phyloP scores from a whole-genome alignment of 441 rosid species.

The Viola pubescens region DNA sequence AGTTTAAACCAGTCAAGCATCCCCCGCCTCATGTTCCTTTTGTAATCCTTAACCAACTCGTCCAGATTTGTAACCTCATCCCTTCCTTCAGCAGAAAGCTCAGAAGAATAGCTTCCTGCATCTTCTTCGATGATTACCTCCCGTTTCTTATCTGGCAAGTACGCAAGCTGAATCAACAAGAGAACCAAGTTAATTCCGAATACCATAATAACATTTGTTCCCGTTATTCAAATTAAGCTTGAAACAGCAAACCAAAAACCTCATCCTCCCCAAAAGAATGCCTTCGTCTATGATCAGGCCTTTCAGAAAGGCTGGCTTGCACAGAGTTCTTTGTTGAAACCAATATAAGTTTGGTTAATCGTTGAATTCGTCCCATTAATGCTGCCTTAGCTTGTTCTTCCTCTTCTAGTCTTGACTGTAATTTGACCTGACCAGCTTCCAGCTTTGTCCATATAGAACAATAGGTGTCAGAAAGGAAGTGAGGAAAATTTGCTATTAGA shows the following conservation, averaged over 20 bases:
- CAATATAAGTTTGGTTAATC: constrained; percentile 79
- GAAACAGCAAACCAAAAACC: constrained; percentile 30
- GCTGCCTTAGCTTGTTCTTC: constrained; percentile 97
- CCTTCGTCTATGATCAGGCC: constrained; percentile 63
- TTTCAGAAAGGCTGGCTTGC: constrained; percentile 50
- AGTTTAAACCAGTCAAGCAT: constrained; percentile 96
- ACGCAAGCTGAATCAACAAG: constrained; percentile 66
- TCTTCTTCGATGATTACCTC: constrained; percentile 54
- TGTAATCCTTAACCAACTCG: constrained; percentile 67
- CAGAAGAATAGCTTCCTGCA: constrained; percentile 55
- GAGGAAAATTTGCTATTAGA: no score
- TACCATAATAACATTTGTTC: constrained; percentile 17
- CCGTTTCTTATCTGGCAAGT: constrained; percentile 78
- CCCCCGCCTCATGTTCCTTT: constrained; percentile 56
- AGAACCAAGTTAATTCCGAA: constrained; percentile 15
- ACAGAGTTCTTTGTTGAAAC: constrained; percentile 88
- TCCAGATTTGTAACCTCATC: constrained; percentile 52
- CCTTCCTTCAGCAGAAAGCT: constrained; percentile 48
- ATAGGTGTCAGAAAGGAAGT: neutral
- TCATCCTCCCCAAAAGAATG: constrained; percentile 98
- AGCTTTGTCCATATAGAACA: constrained; percentile 33
- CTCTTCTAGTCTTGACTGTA: constrained; percentile 84
- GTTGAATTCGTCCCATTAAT: constrained; percentile 91
- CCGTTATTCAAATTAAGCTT: constrained; percentile 10
- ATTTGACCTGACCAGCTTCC: constrained; percentile 84